A percentile compares a stretch with the other conserved stretches of the same genome.
These are phyloP conservation scores for Oleoguttula mirabilis DNA, from an alignment of 495 filamentous ascomycete genomes.

Conservation along the genomic window DNA sequence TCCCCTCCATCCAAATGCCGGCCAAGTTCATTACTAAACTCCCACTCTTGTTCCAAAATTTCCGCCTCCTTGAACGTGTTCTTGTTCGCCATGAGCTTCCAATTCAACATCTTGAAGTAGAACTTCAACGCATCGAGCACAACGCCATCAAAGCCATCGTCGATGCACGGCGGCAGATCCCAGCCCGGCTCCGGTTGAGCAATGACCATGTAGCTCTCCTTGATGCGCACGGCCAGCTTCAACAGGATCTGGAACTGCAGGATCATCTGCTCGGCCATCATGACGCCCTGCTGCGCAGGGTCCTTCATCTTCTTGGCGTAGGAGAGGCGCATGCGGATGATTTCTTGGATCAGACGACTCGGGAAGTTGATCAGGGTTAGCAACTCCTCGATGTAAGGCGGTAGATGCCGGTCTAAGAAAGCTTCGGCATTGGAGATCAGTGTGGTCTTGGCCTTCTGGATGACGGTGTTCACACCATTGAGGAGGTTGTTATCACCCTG, in stretches of 20 bases:
- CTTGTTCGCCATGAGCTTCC: slow-evolving; percentile 93
- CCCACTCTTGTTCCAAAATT: slow-evolving; percentile 94
- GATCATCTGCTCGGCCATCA: slow-evolving; percentile 95
- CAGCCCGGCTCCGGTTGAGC: slow-evolving; percentile 83
- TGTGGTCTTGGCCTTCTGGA: slow-evolving; percentile 84
- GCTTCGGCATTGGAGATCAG: slow-evolving; percentile 75
- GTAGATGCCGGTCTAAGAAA: slow-evolving; percentile 83
- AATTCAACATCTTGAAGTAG: slow-evolving; percentile 94
- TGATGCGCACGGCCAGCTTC: slow-evolving; percentile 81
- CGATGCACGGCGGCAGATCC: slow-evolving; percentile 91
- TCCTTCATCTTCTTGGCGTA: slow-evolving; percentile 94
- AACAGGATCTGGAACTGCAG: slow-evolving; percentile 89
- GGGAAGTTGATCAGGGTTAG: slow-evolving; percentile 95
- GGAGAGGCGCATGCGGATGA: slow-evolving; percentile 82
- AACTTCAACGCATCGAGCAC: slow-evolving; percentile 90
- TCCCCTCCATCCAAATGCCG: slow-evolving; percentile 80
- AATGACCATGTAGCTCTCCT: slow-evolving; percentile 72
- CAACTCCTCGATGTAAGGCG: slow-evolving; percentile 93
- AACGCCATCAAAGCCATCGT: slow-evolving; percentile 92
- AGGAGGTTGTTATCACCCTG: slow-evolving; percentile 81
- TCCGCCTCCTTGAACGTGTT: slow-evolving; percentile 99
- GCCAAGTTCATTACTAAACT: slow-evolving; percentile 85
- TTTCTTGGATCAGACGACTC: slow-evolving; percentile 87
- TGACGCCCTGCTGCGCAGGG: slow-evolving; percentile 64
- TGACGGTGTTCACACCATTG: slow-evolving; percentile 66